A percentile compares a stretch with the other conserved stretches of the same genome.
Conservation (phyloP, 2,329 filamentous ascomycete species). For the Fusarium sp. region DNA sequence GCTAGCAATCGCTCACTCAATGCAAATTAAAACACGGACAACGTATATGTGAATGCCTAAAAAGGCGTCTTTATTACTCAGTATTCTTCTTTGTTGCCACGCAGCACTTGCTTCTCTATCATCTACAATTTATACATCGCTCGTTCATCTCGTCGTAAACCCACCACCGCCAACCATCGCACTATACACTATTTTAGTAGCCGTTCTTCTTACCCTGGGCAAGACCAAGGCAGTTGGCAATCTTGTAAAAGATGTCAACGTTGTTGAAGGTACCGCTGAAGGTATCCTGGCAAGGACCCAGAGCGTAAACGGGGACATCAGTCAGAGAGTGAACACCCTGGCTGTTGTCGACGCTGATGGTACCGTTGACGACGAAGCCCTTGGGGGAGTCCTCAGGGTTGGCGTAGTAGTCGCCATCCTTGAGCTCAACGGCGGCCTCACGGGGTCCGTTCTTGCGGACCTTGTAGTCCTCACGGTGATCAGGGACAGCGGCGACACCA, state of each 20-base stretch:
- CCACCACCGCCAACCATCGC: conserved; percentile 8
- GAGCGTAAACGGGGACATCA: conserved; percentile 83
- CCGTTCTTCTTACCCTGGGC: conserved; percentile 48
- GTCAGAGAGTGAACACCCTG: conserved; percentile 84
- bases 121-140: conserved; percentile 32
- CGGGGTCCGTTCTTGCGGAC: conserved; percentile 78
- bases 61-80: conserved; percentile 17
- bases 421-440: conserved; percentile 68
- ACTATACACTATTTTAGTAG: conserved; percentile 39
- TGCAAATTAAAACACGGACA: neutral
- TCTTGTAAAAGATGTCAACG: conserved; percentile 82
- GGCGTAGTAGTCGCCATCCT: conserved; percentile 74
- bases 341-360: conserved; percentile 72
- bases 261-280: conserved; percentile 81
- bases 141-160: conserved; percentile 43
- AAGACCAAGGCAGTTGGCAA: conserved; percentile 77
- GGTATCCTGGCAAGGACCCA: conserved; percentile 82
- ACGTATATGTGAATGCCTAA: conserved; percentile 1
- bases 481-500: conserved; percentile 79
- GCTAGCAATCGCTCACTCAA: conserved; percentile 7
- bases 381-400: conserved; percentile 76
- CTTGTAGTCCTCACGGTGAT: conserved; percentile 82
- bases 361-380: conserved; percentile 84
- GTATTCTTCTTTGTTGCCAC: conserved; percentile 12
- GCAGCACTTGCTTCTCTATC: conserved; percentile 39